Evolutionary conservation across 2,329 filamentous ascomycete species (phyloP), one percentile per base, ranked within the genome.

Genomic region (Penicillium hesseltinei): DNA sequence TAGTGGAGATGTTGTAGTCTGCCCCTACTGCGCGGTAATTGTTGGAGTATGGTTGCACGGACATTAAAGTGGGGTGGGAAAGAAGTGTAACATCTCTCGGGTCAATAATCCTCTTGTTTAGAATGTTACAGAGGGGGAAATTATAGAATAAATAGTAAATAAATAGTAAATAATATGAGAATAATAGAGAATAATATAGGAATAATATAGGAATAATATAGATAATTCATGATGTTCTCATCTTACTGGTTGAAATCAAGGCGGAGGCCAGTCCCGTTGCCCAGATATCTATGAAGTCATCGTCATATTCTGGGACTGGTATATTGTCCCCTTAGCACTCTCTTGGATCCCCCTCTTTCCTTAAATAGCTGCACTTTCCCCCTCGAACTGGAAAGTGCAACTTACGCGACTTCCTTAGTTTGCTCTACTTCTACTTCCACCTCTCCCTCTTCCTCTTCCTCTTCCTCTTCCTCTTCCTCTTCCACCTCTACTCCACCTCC

Each of bases 201-300:
- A 23, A 33, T 13, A 33, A 11, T 31, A 31, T 5, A 31, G 29
- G 29, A n/a, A n/a, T n/a, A n/a, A n/a, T n/a, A n/a, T n/a, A n/a
- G n/a, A n/a, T n/a, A n/a, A n/a, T 27, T 36, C 51, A 58, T 52
- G 43, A 60, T 62, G 58, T 31, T 48, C 54, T 58, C 53, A 59
- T 61, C 0, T 27, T 47, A 39, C 39, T n/a, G 38, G 51, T 50
- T 36, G 29, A 31, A 62, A 66, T 59, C 65, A 65, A 54, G 65
- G 64, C 64, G 65, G 65, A 64, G 61, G n/a, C 39, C 9, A 59
- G 53, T 62, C 61, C 65, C 65, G 62, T 42, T 43, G 40, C 39
- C 27, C 35, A 49, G 43, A 50, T 45, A 44, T 64, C 61, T 51
- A 67, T 67, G 65, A 67, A 65, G 64, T 67, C 65, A 67, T 67